Evolutionary conservation across 2,329 filamentous ascomycete species (phyloP).

Genomic region (Cladophialophora exuberans): DNA sequence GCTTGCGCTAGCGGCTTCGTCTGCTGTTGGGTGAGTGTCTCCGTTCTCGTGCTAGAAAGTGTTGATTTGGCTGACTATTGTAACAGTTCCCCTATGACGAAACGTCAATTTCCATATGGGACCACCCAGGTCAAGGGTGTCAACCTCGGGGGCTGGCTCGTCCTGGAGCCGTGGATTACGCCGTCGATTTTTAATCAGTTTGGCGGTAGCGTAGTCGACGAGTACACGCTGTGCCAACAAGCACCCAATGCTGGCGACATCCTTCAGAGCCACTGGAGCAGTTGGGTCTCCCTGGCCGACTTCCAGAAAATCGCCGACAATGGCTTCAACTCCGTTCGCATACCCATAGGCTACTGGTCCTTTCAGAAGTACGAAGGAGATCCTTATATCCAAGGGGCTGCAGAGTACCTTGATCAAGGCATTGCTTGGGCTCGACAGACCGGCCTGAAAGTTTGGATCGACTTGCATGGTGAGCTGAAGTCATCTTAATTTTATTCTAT

Average conservation of each 20-base stretch:
- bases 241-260: conserved; percentile 55
- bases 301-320: conserved; percentile 57
- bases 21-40: conserved; percentile 25
- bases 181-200: conserved; percentile 61
- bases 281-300: conserved; percentile 60
- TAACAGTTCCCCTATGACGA: conserved; percentile 27
- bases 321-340: conserved; percentile 63
- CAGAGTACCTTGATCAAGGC: conserved; percentile 60
- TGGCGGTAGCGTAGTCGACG: conserved; percentile 56
- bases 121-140: conserved; percentile 52
- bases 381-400: conserved; percentile 66
- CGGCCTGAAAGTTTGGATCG: conserved; percentile 67
- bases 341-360: conserved; percentile 70
- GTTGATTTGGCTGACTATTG: background rate
- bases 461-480: conserved; percentile 59
- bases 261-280: conserved; percentile 61
- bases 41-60: no score
- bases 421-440: conserved; percentile 61
- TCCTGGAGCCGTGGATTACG: conserved; percentile 67
- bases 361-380: conserved; percentile 57
- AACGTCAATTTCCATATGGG: conserved; percentile 29
- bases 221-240: conserved; percentile 56
- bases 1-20: conserved; percentile 21
- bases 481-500: conserved; percentile 20
- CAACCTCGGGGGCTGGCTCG: conserved; percentile 68